Evolutionary conservation across 176 grass and related monocot genomes (phyloP), one percentile per base, ranked within the genome.

Genomic region (Hsuehochloa calcarea): DNA sequence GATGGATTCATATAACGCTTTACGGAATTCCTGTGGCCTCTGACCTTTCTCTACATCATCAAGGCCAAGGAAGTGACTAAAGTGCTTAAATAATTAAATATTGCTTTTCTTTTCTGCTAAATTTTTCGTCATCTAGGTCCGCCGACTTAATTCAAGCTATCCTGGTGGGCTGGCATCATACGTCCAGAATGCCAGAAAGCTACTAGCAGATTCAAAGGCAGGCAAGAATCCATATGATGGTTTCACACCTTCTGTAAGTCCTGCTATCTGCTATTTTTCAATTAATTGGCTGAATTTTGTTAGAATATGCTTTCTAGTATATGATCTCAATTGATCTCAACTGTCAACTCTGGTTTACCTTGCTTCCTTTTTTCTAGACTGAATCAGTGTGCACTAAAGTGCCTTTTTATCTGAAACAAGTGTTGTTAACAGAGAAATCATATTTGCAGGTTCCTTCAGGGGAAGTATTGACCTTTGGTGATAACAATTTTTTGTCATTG

Each of bases 141-240:
- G 31, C 43, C 70, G 74, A 22, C 96, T 98, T 77, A 90, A 98
- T 82, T 95, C 91, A 67, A 98, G 86, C 86, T 98, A 95, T 84
- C 96, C 91, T 78, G 93, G 93, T 79, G 96, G 96, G 14, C 81
- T 98, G 61, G 39, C 55, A 65, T 85, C 86, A 5, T 96, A 99
- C 61, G 92, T 96, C 79, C 83, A 94, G 81, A 99, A 99, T 86
- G 96, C 96, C 45, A 94, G 77, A 73, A 94, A 86, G 76, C 89
- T 98, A 45, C 80, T 98, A 82, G 91, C 91, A 41, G 96, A 98
- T 85, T 98, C 96, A 26, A 98, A 92, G 84, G 88, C 83, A 59
- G 88, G 93, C 64, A 95, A 92, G 89, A 98, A 94, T 90, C 93
- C 96, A 41, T 98, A 94, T 69, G 91, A 95, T 55, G 96, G 93